Percentiles rank a stretch among this genome's conserved stretches.
Conservation (phyloP, 441 rosid genomes). For the Erysimum cheiri region DNA sequence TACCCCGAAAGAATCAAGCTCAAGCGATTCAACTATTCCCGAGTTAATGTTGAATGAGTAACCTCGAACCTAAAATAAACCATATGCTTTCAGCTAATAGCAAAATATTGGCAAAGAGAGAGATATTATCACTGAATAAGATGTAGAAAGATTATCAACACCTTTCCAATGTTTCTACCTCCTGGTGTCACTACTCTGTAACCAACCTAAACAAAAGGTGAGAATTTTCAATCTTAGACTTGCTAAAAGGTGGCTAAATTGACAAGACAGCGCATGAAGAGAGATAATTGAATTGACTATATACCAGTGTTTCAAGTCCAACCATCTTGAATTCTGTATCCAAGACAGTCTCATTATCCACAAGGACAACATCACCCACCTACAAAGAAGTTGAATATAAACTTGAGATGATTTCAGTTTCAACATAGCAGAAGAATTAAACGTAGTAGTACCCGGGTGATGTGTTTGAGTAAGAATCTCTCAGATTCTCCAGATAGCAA, state of each 20-base stretch:
- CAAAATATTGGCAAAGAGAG: slow-evolving; percentile 18
- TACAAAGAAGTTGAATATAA: slow-evolving; percentile 37
- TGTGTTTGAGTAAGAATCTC: slow-evolving; percentile 70
- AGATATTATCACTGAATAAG: slow-evolving; percentile 22
- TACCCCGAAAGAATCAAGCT: slow-evolving; percentile 89
- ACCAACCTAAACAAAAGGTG: slow-evolving; percentile 72
- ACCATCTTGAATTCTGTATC: slow-evolving; percentile 68
- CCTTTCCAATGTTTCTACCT: slow-evolving; percentile 80
- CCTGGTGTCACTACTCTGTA: slow-evolving; percentile 74
- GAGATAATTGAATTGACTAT: not conserved
- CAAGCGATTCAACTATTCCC: slow-evolving; percentile 78
- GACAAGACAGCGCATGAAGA: not conserved
- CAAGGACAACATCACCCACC: slow-evolving; percentile 94
- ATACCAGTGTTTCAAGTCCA: slow-evolving; percentile 87
- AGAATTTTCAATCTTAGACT: slow-evolving; percentile 26
- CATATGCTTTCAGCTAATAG: slow-evolving; percentile 22
- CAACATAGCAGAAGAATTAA: not conserved
- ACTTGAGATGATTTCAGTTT: not conserved
- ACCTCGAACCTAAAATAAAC: slow-evolving; percentile 69
- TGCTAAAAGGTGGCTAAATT: slow-evolving; percentile 6
- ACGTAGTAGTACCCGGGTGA: slow-evolving; percentile 55
- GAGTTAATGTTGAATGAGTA: slow-evolving; percentile 83
- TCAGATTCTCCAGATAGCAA: slow-evolving; percentile 87
- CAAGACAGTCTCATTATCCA: slow-evolving; percentile 64
- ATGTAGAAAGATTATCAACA: slow-evolving; percentile 26